Evolutionary conservation across 441 rosid genomes (phyloP).

Genomic region (Brassica balearica): DNA sequence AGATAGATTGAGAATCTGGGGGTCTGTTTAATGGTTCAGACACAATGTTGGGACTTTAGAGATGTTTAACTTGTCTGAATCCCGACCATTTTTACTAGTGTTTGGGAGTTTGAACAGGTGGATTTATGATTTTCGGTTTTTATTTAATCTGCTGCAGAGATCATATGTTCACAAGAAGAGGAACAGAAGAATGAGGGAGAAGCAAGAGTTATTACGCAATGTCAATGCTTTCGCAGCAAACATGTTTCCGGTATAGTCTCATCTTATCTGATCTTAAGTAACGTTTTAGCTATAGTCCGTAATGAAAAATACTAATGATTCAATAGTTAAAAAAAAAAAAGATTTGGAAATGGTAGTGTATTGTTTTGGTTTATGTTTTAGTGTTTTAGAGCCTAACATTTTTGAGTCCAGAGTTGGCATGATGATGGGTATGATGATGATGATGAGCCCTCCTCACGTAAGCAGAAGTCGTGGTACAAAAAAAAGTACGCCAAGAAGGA

Average conservation of each 20-base stretch:
- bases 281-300: not conserved
- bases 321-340: not conserved
- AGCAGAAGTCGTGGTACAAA: constrained; percentile 66
- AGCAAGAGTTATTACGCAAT: constrained; percentile 62
- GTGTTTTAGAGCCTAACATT: constrained; percentile 9
- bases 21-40: not conserved
- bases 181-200: constrained; percentile 57
- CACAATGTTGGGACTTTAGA: constrained; percentile 22
- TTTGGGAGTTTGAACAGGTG: not conserved
- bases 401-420: constrained; percentile 59
- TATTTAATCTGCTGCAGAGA: constrained; percentile 40
- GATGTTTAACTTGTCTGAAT: not conserved
- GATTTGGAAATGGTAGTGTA: not conserved
- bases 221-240: constrained; percentile 61
- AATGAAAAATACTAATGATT: not conserved
- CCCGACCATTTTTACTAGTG: not conserved
- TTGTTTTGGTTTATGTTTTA: not conserved
- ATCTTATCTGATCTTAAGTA: not conserved
- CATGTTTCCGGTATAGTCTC: constrained; percentile 64
- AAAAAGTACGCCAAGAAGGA: constrained; percentile 57
- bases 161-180: constrained; percentile 59
- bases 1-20: constrained; percentile 6
- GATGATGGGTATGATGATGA: constrained; percentile 52
- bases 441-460: constrained; percentile 58
- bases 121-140: constrained; percentile 5